These are phyloP conservation scores for Penicillium ucsense DNA, from an alignment of 495 filamentous ascomycete species.

Conservation along the genomic window DNA sequence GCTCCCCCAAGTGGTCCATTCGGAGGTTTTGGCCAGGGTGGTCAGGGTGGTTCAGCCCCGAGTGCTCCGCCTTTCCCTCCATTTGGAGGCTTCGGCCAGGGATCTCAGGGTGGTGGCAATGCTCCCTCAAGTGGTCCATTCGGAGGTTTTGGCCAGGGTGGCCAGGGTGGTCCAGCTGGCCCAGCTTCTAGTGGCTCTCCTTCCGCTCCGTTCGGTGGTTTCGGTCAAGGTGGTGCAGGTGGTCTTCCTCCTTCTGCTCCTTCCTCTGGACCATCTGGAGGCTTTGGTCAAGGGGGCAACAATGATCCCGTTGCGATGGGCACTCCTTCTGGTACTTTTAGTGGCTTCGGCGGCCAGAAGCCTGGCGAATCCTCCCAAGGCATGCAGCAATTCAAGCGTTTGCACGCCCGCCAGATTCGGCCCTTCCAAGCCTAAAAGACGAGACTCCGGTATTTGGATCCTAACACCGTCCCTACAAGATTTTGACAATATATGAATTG, in stretches of 20 bases:
- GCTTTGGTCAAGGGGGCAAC: neutral
- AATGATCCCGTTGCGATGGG: neutral
- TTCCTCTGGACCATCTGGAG: neutral
- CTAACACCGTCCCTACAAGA: neutral
- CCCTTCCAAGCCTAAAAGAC: constrained; percentile 10
- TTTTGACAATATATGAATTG: constrained; percentile 1
- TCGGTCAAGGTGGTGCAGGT: neutral
- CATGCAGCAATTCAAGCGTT: constrained; percentile 9
- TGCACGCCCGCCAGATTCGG: constrained; percentile 23
- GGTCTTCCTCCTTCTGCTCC: neutral
- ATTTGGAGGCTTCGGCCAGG: too few relatives aligned
- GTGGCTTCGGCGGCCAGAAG: neutral
- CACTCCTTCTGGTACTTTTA: neutral
- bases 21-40: too few relatives aligned
- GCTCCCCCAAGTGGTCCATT: too few relatives aligned
- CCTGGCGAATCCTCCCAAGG: neutral
- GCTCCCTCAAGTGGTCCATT: too few relatives aligned
- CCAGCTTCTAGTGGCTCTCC: neutral
- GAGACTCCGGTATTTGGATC: too few relatives aligned
- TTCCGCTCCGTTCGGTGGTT: constrained; percentile 1
- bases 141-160: too few relatives aligned
- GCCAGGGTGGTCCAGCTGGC: too few relatives aligned
- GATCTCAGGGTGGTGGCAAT: too few relatives aligned
- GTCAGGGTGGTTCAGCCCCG: too few relatives aligned
- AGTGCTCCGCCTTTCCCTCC: too few relatives aligned